Evolutionary conservation across 2,329 filamentous ascomycete genomes (phyloP).

Genomic region (Reticulascus tulasneorum): DNA sequence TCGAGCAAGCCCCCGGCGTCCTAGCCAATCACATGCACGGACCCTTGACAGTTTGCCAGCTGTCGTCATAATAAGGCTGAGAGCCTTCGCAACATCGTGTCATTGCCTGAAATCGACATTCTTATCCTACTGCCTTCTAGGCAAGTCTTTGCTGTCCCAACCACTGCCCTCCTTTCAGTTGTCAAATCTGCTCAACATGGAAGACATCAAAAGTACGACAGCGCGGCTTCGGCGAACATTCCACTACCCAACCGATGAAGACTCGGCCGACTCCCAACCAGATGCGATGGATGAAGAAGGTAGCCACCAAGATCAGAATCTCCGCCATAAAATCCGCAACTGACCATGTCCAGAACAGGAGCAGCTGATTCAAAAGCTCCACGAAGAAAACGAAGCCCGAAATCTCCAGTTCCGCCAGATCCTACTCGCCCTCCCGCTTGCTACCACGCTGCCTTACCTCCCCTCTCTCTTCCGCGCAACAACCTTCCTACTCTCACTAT

Average conservation of each 20-base stretch:
- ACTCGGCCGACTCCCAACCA: slow-evolving; percentile 47
- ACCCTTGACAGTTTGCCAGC: no score
- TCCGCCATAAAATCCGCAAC: no score
- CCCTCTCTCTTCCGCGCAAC: slow-evolving; percentile 34
- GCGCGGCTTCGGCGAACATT: slow-evolving; percentile 74
- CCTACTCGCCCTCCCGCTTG: slow-evolving; percentile 58
- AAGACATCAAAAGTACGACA: slow-evolving; percentile 24
- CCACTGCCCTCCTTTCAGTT: no score
- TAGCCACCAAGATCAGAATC: slow-evolving; percentile 27
- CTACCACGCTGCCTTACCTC: slow-evolving; percentile 53
- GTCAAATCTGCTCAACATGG: slow-evolving; percentile 5
- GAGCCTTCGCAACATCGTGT: no score
- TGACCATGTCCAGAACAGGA: slow-evolving; percentile 55
- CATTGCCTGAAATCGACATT: no score
- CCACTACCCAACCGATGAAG: slow-evolving; percentile 63
- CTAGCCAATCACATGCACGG: no score
- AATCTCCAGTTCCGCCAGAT: slow-evolving; percentile 54
- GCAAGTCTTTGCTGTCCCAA: no score
- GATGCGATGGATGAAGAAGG: slow-evolving; percentile 74
- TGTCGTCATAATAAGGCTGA: no score
- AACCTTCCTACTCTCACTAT: slow-evolving; percentile 18
- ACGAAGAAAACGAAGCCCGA: slow-evolving; percentile 50
- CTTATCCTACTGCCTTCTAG: no score
- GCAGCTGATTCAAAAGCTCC: slow-evolving; percentile 52
- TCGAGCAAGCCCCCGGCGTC: no score